These are phyloP conservation scores for Penicillium sp. DNA, from an alignment of 2,329 filamentous ascomycete species.

Conservation along the genomic window DNA sequence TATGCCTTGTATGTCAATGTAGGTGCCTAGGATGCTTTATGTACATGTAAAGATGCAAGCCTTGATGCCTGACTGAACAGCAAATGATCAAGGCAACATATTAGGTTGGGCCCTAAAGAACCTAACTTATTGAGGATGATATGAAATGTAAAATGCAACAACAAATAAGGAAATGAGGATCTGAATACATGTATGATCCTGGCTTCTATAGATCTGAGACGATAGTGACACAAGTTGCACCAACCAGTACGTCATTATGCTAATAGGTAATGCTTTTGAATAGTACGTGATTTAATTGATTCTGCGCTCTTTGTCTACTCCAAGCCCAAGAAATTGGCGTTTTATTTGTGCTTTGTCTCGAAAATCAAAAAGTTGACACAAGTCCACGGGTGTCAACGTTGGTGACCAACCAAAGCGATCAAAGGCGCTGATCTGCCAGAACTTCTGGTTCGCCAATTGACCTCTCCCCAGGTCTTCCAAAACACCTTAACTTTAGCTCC, in stretches of 20 bases:
- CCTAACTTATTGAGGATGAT: not conserved
- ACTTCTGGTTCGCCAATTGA: constrained; percentile 44
- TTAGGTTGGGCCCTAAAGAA: constrained; percentile 2
- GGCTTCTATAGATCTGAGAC: not conserved
- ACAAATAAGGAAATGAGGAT: not conserved
- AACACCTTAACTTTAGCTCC: constrained; percentile 13
- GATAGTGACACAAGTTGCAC: not conserved
- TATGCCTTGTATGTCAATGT: not conserved
- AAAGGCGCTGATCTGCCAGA: constrained; percentile 22
- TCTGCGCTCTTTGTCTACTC: not conserved
- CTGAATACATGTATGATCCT: not conserved
- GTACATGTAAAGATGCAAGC: constrained; percentile 1
- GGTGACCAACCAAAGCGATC: constrained; percentile 16
- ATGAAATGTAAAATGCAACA: not conserved
- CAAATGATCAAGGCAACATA: not conserved
- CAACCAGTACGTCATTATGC: not conserved
- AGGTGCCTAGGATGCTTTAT: not conserved
- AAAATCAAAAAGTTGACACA: not conserved
- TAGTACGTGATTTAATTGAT: not conserved
- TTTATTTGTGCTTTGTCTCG: not conserved
- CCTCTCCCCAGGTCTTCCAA: constrained; percentile 24
- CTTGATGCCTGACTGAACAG: constrained; percentile 6
- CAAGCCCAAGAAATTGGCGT: not conserved
- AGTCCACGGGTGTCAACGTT: constrained; percentile 11
- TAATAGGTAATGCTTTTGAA: not conserved